phyloP scores from a whole-genome alignment of 805 yeast genomes.

The Diddensiella caesifluorescens region DNA sequence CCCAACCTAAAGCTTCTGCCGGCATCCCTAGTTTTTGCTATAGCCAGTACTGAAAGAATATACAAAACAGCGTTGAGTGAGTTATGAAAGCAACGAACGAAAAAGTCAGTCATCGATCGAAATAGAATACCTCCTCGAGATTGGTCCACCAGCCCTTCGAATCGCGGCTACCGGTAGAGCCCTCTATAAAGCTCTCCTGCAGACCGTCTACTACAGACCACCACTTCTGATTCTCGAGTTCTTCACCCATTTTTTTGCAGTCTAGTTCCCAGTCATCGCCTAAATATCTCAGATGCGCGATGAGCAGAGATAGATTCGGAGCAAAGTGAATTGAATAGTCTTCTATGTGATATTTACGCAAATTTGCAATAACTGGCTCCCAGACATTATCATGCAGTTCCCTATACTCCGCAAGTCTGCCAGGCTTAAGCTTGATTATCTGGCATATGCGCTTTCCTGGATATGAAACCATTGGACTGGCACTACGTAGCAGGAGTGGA shows the following conservation, averaged over 20 bases:
- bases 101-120: slow-evolving; percentile 26
- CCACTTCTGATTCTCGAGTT: slow-evolving; percentile 38
- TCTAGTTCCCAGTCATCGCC: slow-evolving; percentile 38
- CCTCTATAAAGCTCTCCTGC: slow-evolving; percentile 38
- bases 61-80: too few species aligned
- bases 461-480: too few species aligned
- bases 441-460: slow-evolving; percentile 39
- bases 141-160: slow-evolving; percentile 38
- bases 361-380: slow-evolving; percentile 32
- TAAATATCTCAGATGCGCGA: slow-evolving; percentile 37
- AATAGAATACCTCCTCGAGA: slow-evolving; percentile 38
- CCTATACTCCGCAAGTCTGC: slow-evolving; percentile 36
- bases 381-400: slow-evolving; percentile 32
- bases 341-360: slow-evolving; percentile 36
- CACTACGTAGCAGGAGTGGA: too few species aligned
- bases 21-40: too few species aligned
- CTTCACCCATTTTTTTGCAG: slow-evolving; percentile 31
- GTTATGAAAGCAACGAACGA: too few species aligned
- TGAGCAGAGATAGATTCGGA: slow-evolving; percentile 31
- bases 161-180: slow-evolving; percentile 36
- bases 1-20: too few species aligned
- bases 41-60: too few species aligned
- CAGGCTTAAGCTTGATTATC: slow-evolving; percentile 38
- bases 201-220: slow-evolving; percentile 38
- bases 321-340: slow-evolving; percentile 39